Evolutionary conservation across 129 eudicot genomes (phyloP).

Genomic region (carrot (Daucus carota)): DH1_v3.0 NC_030386.2:27389501-27390000

Average conservation of each 20-base stretch:
- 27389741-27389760: constrained; percentile 56
- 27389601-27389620: constrained; percentile 69
- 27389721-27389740: constrained; percentile 46
- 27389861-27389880: background rate
- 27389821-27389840: background rate
- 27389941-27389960: background rate
- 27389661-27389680: background rate
- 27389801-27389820: constrained; percentile 1
- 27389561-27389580: constrained; percentile 67
- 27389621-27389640: constrained; percentile 21
- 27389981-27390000: too few relatives aligned
- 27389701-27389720: constrained; percentile 56
- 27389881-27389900: background rate
- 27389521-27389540: constrained; percentile 23
- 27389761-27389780: constrained; percentile 2
- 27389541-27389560: constrained; percentile 76
- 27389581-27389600: constrained; percentile 67
- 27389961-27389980: background rate
- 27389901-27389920: background rate
- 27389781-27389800: background rate
- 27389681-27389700: constrained; percentile 12
- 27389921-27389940: background rate
- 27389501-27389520: background rate
- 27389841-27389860: background rate
- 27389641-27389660: constrained; percentile 4